These are phyloP conservation scores for Filobasidium wieringae DNA, from an alignment of 768 basidiomycete genomes.

Conservation along the genomic window DNA sequence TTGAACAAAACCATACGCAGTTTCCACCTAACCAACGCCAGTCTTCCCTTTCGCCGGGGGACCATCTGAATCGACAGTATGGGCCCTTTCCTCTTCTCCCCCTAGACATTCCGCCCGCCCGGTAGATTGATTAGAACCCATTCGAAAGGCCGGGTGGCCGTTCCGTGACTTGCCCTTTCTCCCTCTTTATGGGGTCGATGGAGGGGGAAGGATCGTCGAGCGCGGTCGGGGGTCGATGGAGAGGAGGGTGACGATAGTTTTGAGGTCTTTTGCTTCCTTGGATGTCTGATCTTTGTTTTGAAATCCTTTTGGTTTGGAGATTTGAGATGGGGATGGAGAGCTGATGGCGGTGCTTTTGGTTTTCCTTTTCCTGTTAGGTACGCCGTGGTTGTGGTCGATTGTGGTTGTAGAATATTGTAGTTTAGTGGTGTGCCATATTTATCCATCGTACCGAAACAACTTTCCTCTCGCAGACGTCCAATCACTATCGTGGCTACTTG, in stretches of 20 bases:
- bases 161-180: constrained; percentile 8
- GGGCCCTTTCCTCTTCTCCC: constrained; percentile 7
- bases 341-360: too few relatives aligned
- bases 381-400: too few relatives aligned
- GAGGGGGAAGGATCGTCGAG: background rate
- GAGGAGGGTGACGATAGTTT: constrained; percentile 33
- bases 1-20: constrained; percentile 40
- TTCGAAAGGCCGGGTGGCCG: constrained; percentile 1
- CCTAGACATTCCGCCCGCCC: background rate
- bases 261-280: constrained; percentile 40
- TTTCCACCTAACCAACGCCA: constrained; percentile 39
- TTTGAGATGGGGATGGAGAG: too few relatives aligned
- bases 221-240: constrained; percentile 8
- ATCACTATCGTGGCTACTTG: too few relatives aligned
- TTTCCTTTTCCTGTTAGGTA: too few relatives aligned
- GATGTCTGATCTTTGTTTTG: constrained; percentile 35
- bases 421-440: too few relatives aligned
- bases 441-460: too few relatives aligned
- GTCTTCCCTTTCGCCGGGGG: constrained; percentile 35
- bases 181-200: constrained; percentile 3
- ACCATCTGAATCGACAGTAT: constrained; percentile 6
- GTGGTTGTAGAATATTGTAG: too few relatives aligned
- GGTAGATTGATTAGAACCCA: constrained; percentile 12
- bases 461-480: too few relatives aligned
- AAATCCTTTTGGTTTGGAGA: background rate